Conservation (phyloP, 148 eudicot species). For the Vaccinium macrocarpon region DNA sequence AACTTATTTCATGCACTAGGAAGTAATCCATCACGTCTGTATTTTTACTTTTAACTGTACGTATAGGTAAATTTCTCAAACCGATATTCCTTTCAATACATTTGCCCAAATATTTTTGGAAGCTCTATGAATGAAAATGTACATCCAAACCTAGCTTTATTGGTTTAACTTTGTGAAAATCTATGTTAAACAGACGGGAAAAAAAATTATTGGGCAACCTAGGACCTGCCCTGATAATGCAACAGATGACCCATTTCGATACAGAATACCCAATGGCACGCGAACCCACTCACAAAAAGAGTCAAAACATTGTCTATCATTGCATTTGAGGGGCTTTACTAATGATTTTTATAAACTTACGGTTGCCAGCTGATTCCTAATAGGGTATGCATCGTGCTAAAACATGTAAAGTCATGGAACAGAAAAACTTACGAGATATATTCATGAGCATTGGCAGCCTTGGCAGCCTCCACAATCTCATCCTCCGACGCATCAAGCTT, state of each 20-base stretch:
- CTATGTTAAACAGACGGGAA: not conserved
- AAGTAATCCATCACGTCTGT: not conserved
- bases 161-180: not conserved
- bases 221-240: not conserved
- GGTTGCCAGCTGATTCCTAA: not conserved
- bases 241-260: not conserved
- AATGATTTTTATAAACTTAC: not conserved
- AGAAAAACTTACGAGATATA: conserved; percentile 73
- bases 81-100: not conserved
- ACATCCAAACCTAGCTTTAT: not conserved
- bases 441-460: conserved; percentile 67
- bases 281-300: not conserved
- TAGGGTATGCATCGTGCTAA: not conserved
- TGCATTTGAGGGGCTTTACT: conserved; percentile 3
- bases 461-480: conserved; percentile 66
- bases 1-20: not conserved
- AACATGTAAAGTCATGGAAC: not conserved
- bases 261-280: not conserved
- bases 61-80: not conserved
- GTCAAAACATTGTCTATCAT: not conserved
- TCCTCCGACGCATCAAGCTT: conserved; percentile 64
- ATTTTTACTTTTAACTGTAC: too few relatives aligned
- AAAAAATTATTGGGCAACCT: too few relatives aligned
- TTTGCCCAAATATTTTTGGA: not conserved
- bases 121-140: not conserved